phyloP scores from a whole-genome alignment of 2,329 filamentous ascomycete species.

The Fusarium annulatum region DNA sequence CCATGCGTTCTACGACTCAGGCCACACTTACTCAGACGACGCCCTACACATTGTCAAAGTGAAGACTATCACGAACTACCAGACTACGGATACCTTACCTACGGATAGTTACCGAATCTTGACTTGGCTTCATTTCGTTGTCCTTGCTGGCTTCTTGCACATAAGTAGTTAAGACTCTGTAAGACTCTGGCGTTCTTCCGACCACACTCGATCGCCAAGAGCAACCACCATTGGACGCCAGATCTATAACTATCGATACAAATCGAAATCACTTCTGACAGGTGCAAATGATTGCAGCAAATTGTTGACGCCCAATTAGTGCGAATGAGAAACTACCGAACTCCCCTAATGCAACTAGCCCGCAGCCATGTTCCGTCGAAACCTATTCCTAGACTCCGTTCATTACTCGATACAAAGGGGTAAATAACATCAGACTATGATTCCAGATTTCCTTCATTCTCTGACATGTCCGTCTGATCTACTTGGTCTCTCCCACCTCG shows the following conservation, averaged over 20 bases:
- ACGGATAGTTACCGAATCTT: neutral
- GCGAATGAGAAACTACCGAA: constrained; percentile 23
- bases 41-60: neutral
- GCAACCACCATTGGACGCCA: constrained; percentile 1
- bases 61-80: neutral
- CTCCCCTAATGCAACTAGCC: constrained; percentile 12
- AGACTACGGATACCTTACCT: neutral
- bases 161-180: neutral
- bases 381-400: constrained; percentile 18
- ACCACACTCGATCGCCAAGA: neutral
- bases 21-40: constrained; percentile 17
- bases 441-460: constrained; percentile 1
- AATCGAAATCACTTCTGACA: constrained; percentile 25
- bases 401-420: constrained; percentile 33
- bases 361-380: constrained; percentile 15
- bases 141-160: neutral
- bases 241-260: constrained; percentile 5
- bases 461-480: constrained; percentile 2
- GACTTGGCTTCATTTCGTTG: constrained; percentile 6
- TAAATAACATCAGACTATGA: constrained; percentile 14
- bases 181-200: neutral
- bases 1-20: constrained; percentile 21
- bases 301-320: constrained; percentile 17
- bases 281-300: constrained; percentile 19
- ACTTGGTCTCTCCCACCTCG: constrained; percentile 21